These are phyloP conservation scores for Leishmania mexicana DNA, from an alignment of 208 protist species.

Conservation along the genomic window DNA sequence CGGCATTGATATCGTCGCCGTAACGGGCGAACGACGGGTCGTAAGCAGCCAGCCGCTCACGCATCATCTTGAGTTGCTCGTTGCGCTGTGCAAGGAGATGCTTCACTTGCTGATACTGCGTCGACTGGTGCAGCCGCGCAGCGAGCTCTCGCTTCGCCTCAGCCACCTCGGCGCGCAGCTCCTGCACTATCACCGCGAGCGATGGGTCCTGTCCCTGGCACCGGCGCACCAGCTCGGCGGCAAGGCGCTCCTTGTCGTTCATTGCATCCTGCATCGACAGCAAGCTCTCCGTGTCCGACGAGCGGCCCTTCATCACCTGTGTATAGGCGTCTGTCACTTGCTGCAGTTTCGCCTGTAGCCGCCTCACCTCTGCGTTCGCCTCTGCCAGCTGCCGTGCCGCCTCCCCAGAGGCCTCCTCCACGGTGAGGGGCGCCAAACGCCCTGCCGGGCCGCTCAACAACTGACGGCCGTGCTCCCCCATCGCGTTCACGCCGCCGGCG, in stretches of 20 bases:
- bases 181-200: slow-evolving; percentile 37
- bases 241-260: slow-evolving; percentile 48
- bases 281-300: slow-evolving; percentile 48
- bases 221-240: slow-evolving; percentile 38
- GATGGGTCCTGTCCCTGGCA: slow-evolving; percentile 46
- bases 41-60: slow-evolving; percentile 43
- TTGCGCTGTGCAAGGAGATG: slow-evolving; percentile 67
- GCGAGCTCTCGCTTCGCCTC: slow-evolving; percentile 64
- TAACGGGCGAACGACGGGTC: slow-evolving; percentile 43
- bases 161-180: slow-evolving; percentile 57
- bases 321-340: slow-evolving; percentile 65
- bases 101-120: slow-evolving; percentile 82
- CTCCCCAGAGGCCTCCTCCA: slow-evolving; percentile 59
- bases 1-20: slow-evolving; percentile 49
- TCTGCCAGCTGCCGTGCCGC: slow-evolving; percentile 65
- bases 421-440: slow-evolving; percentile 62
- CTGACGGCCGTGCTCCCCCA: slow-evolving; percentile 54
- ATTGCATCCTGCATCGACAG: slow-evolving; percentile 55
- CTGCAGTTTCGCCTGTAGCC: slow-evolving; percentile 67
- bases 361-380: slow-evolving; percentile 65
- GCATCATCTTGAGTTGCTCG: slow-evolving; percentile 55
- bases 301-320: slow-evolving; percentile 52
- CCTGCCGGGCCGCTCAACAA: slow-evolving; percentile 58
- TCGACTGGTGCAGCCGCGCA: slow-evolving; percentile 70
- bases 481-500: slow-evolving; percentile 49